Evolutionary conservation across 1,139 yeast genomes (phyloP).

Genomic region (Taphrina communis): DNA sequence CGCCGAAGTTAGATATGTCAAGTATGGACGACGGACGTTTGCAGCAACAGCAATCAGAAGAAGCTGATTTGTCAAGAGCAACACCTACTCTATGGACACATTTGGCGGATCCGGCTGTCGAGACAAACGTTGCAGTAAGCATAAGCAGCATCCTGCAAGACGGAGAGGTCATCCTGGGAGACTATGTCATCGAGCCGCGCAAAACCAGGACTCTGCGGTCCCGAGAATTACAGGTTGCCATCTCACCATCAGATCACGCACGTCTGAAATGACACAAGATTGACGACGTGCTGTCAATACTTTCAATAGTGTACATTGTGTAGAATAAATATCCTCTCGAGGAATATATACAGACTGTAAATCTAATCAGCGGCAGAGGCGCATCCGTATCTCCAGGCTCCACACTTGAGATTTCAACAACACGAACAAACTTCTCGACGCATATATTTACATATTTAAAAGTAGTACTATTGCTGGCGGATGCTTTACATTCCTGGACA

Average conservation of each 20-base stretch:
- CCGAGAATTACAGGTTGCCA: neutral
- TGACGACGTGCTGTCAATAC: too few relatives aligned
- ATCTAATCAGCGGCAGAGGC: too few relatives aligned
- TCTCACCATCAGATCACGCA: neutral
- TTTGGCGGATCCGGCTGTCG: neutral
- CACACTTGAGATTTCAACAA: neutral
- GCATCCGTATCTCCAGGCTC: neutral
- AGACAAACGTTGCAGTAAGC: neutral
- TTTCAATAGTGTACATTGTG: neutral
- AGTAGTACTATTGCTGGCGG: too few relatives aligned
- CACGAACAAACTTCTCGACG: too few relatives aligned
- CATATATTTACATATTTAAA: too few relatives aligned
- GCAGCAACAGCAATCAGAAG: too few relatives aligned
- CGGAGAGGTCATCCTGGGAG: conserved; percentile 1
- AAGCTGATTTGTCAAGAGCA: neutral
- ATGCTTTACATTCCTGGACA: too few relatives aligned
- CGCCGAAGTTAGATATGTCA: neutral
- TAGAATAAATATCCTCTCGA: neutral
- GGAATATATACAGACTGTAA: neutral
- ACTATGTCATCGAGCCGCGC: conserved; percentile 1
- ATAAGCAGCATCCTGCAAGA: neutral
- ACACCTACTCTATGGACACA: neutral
- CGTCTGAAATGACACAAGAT: neutral
- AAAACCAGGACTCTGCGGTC: conserved; percentile 1
- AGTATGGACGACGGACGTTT: neutral